Base-by-base conservation (phyloP, 176 grass and related monocot genomes). In the Rhynchospora breviuscula region DNA sequence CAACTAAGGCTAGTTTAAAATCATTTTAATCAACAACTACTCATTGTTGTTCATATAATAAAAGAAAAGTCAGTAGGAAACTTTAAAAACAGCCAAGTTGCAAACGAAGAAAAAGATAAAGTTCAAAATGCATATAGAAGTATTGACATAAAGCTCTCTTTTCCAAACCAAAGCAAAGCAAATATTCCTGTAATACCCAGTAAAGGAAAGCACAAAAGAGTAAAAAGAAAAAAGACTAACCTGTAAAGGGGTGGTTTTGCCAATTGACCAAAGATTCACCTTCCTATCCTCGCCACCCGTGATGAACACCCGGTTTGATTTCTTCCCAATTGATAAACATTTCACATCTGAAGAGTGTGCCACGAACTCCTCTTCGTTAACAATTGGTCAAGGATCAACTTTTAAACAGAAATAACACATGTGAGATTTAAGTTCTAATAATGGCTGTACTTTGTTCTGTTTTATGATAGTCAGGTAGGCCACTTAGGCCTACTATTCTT, bases 191-290 rank as follows among this genome's bases (percentile, higher is more conserved):
- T 59, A 66, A 78, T 63, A 14, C 79, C 85, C 45, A 33, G 45
- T 78, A 33, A 73, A 67, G 54, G 21, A 22, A 88, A 79, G 86
- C 59, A 52, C 46, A 61, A 67, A 84, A 43, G 10, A 51, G 74
- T 44, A 21, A 26, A 79, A 48, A 60, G n/a, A 11, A 57, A 54
- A 83, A 29, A 10, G 66, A 85, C 82, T 84, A 49, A 99, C 96
- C 96, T 88, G 85, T 64, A 91, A 83, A 44, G 96, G 93, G 22
- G 89, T 91, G 63, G 90, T 86, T 79, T 93, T 93, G 76, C 93
- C 86, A 67, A 99, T 89, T 26, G 96, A 89, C 96, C 96, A 99
- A 52, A 95, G 72, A 57, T 99, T 95, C 53, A 99, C 89, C 69
- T 93, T 99, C 45, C 88, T 80, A 47, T 99, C 96, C 54, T 82